Evolutionary conservation across 768 basidiomycete species (phyloP).

Genomic region (Boletus reticuloceps): DNA sequence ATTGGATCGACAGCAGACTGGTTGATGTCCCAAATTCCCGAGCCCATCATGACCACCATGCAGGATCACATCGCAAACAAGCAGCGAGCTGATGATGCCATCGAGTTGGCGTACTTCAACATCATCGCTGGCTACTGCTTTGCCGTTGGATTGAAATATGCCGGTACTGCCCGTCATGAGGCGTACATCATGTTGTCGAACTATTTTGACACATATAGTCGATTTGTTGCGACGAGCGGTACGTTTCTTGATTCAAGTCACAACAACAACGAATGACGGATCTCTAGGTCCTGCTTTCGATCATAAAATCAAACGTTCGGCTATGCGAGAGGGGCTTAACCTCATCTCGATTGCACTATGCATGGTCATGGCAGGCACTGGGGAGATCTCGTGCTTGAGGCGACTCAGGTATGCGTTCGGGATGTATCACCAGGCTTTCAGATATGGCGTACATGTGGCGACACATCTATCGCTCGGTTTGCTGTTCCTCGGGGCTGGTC

Average conservation of each 20-base stretch:
- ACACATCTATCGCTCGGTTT: constrained; percentile 89
- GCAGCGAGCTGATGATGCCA: constrained; percentile 55
- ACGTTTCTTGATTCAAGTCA: constrained; percentile 22
- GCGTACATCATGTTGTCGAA: constrained; percentile 81
- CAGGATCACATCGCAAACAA: constrained; percentile 50
- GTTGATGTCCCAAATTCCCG: constrained; percentile 69
- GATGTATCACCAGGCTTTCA: constrained; percentile 69
- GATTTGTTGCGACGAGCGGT: constrained; percentile 69
- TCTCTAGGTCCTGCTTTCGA: constrained; percentile 73
- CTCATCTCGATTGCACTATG: constrained; percentile 82
- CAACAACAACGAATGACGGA: constrained; percentile 2
- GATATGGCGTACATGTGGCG: constrained; percentile 88
- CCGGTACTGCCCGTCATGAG: constrained; percentile 88
- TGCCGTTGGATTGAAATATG: constrained; percentile 87
- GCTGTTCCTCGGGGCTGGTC: constrained; percentile 90
- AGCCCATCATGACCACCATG: constrained; percentile 57
- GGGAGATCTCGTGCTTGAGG: constrained; percentile 86
- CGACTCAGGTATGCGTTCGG: constrained; percentile 89
- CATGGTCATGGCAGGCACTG: constrained; percentile 97
- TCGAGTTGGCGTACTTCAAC: constrained; percentile 89
- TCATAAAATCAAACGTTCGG: constrained; percentile 82
- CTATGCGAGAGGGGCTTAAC: constrained; percentile 84
- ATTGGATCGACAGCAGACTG: constrained; percentile 74
- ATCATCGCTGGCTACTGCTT: constrained; percentile 91
- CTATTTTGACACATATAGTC: constrained; percentile 78